These are phyloP conservation scores for Rhodamnia argentea DNA, from an alignment of 345 rosid species.

Conservation along the genomic window DNA sequence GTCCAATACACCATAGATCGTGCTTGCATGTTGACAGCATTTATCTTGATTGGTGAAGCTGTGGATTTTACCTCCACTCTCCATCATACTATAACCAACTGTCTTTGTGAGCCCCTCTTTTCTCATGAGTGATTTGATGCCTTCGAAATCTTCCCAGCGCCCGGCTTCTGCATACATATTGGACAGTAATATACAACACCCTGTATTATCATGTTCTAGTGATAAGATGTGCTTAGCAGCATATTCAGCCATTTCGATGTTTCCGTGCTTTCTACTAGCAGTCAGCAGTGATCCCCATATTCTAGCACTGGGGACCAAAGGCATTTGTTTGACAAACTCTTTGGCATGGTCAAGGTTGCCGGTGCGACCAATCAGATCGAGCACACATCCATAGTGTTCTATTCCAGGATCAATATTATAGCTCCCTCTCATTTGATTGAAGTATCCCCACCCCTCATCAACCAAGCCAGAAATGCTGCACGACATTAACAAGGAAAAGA, in stretches of 20 bases:
- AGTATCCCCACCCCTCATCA: conserved; percentile 64
- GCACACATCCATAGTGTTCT: conserved; percentile 66
- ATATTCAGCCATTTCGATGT: conserved; percentile 47
- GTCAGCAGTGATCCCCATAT: conserved; percentile 76
- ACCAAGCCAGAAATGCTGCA: conserved; percentile 69
- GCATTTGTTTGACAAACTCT: conserved; percentile 47
- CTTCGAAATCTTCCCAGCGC: conserved; percentile 52
- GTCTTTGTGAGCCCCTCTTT: conserved; percentile 41
- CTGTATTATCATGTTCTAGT: conserved; percentile 54
- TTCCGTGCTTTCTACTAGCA: conserved; percentile 48
- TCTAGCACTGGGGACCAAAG: conserved; percentile 47
- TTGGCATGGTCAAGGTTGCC: conserved; percentile 41
- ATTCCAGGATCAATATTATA: conserved; percentile 60
- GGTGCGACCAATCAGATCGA: conserved; percentile 66
- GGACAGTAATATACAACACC: conserved; percentile 60
- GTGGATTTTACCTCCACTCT: conserved; percentile 21
- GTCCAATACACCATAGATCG: conserved; percentile 40
- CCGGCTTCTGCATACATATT: conserved; percentile 77
- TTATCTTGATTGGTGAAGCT: conserved; percentile 42
- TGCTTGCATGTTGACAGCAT: conserved; percentile 16
- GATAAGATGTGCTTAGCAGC: conserved; percentile 38
- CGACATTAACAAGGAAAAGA: conserved; percentile 51
- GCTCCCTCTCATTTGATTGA: conserved; percentile 44
- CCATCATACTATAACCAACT: conserved; percentile 24
- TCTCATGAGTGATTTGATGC: conserved; percentile 44